Percentiles rank a stretch among this genome's conserved stretches.
phyloP scores from a whole-genome alignment of 192 early-diverging fungal genomes.

The Phycomyces nitens region DNA sequence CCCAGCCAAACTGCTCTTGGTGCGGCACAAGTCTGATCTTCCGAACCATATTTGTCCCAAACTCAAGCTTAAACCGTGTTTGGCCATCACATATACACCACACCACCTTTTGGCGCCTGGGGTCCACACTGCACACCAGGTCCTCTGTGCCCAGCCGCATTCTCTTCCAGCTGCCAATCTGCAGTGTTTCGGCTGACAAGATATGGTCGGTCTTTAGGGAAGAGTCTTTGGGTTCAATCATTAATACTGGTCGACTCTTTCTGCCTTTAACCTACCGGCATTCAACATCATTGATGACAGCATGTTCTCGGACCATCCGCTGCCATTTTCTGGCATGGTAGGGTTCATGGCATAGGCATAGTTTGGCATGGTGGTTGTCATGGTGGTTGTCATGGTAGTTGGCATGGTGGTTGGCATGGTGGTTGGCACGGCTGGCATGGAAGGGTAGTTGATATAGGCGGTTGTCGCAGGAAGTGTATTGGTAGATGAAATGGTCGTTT shows the following conservation, averaged over 20 bases:
- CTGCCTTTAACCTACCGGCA: neutral
- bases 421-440: neutral
- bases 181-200: constrained; percentile 51
- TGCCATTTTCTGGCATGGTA: neutral
- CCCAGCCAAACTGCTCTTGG: constrained; percentile 25
- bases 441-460: no score
- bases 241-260: neutral
- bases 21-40: constrained; percentile 36
- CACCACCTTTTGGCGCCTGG: constrained; percentile 52
- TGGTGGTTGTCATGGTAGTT: neutral
- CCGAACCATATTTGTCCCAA: constrained; percentile 39
- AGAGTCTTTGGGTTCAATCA: constrained; percentile 8
- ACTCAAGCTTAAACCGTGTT: constrained; percentile 40
- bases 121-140: constrained; percentile 18
- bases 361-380: neutral
- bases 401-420: neutral
- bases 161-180: constrained; percentile 62
- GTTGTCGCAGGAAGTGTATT: no score
- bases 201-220: neutral
- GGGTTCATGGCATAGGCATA: neutral
- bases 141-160: constrained; percentile 41
- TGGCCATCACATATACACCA: constrained; percentile 61
- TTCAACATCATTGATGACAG: neutral
- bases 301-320: neutral
- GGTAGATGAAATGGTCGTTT: neutral